Conservation (phyloP, 2,329 filamentous ascomycete genomes). For the Davidsoniella neocaledoniae region DNA sequence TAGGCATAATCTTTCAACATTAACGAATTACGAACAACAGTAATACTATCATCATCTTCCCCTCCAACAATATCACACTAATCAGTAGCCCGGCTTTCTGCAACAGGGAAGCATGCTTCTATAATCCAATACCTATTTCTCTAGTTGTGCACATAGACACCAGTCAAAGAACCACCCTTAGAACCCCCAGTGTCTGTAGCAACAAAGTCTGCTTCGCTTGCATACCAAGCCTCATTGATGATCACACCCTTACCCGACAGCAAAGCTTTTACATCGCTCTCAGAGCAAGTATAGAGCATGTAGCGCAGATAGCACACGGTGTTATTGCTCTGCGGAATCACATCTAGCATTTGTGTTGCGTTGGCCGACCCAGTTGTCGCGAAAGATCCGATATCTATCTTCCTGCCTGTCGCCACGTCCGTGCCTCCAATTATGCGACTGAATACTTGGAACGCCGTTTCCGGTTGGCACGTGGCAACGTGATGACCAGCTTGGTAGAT, state of each 20-base stretch:
- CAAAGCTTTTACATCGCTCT: slow-evolving; percentile 20
- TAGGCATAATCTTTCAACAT: not conserved
- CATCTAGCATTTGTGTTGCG: not conserved
- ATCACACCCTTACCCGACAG: not conserved
- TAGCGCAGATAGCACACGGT: slow-evolving; percentile 43
- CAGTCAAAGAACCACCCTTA: not conserved
- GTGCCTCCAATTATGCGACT: slow-evolving; percentile 39
- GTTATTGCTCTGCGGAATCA: slow-evolving; percentile 17
- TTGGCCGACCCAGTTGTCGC: not conserved
- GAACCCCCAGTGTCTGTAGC: not conserved
- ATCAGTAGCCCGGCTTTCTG: too few species aligned
- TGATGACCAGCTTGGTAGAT: slow-evolving; percentile 51
- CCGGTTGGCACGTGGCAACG: slow-evolving; percentile 43
- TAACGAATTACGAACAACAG: not conserved
- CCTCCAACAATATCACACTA: too few species aligned
- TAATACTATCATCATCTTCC: not conserved
- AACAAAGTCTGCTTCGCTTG: not conserved
- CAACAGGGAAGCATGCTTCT: too few species aligned
- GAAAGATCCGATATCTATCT: slow-evolving; percentile 31
- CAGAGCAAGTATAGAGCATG: slow-evolving; percentile 32
- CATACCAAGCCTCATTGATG: slow-evolving; percentile 9
- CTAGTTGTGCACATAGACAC: slow-evolving; percentile 4
- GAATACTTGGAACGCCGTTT: slow-evolving; percentile 42
- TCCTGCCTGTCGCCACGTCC: slow-evolving; percentile 37
- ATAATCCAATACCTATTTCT: not conserved